These are phyloP conservation scores for Cyclocybe aegerita DNA, from an alignment of 768 basidiomycete genomes.

Conservation along the genomic window DNA sequence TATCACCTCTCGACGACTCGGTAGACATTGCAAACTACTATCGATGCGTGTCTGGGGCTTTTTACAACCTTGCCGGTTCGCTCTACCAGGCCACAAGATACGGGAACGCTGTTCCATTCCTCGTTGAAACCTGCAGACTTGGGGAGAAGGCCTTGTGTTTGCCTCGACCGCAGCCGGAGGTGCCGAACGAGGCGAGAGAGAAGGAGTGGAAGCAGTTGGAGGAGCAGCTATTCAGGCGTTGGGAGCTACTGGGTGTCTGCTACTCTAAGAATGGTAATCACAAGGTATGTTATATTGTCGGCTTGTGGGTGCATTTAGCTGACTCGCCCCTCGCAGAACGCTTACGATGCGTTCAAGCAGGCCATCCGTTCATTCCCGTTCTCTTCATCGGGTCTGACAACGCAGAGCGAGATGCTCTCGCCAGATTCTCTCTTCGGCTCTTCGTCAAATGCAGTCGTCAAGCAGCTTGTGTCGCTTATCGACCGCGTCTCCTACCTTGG, in stretches of 20 bases:
- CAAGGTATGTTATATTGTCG: constrained; percentile 45
- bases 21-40: constrained; percentile 51
- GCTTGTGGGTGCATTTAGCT: background rate
- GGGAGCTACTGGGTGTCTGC: constrained; percentile 74
- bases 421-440: constrained; percentile 37
- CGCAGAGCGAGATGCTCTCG: constrained; percentile 27
- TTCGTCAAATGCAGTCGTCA: constrained; percentile 35
- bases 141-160: constrained; percentile 47
- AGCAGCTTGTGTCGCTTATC: constrained; percentile 58
- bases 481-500: constrained; percentile 69
- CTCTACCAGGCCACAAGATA: constrained; percentile 65
- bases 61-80: constrained; percentile 67
- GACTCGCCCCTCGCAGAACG: constrained; percentile 40
- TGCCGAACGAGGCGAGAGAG: constrained; percentile 19
- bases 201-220: constrained; percentile 60
- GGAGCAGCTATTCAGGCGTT: constrained; percentile 68
- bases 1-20: constrained; percentile 9
- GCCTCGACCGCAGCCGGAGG: constrained; percentile 11
- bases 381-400: constrained; percentile 34
- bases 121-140: constrained; percentile 57
- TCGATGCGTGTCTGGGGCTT: constrained; percentile 71
- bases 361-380: constrained; percentile 59
- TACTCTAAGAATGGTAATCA: constrained; percentile 77
- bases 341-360: constrained; percentile 55
- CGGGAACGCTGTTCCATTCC: constrained; percentile 67